Evolutionary conservation across 371 early-diverging fungal genomes (phyloP).

Genomic region (Mortierella sp.): DNA sequence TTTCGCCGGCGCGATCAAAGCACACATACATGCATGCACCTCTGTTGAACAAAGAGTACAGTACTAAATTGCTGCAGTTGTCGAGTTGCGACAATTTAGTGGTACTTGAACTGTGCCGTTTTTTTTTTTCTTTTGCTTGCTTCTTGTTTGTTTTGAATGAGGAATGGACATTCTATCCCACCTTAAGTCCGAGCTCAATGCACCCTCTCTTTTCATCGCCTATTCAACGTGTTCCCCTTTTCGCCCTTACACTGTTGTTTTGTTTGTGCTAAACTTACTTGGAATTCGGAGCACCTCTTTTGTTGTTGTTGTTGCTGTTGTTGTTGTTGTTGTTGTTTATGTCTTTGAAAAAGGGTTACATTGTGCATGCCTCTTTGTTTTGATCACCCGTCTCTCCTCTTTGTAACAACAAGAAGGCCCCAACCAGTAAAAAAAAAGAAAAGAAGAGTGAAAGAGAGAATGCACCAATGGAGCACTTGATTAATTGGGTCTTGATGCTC

Average conservation of each 20-base stretch:
- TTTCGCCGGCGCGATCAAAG: neutral
- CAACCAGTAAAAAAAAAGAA: neutral
- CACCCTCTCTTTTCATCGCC: neutral
- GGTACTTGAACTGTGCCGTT: neutral
- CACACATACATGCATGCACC: neutral
- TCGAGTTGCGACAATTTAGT: neutral
- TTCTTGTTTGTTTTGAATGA: neutral
- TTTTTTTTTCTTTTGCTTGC: neutral
- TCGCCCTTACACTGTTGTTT: neutral
- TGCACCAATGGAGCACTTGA: neutral
- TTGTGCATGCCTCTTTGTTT: slow-evolving; percentile 12
- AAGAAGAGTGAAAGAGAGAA: neutral
- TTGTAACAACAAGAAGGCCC: neutral
- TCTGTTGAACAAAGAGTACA: neutral
- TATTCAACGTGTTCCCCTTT: neutral
- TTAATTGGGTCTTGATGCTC: neutral
- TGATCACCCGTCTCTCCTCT: neutral
- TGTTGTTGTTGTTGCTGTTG: neutral
- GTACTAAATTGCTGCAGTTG: neutral
- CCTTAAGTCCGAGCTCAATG: neutral
- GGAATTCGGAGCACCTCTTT: neutral
- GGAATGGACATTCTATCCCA: neutral
- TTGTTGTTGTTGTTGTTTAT: neutral
- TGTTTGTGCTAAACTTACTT: neutral
- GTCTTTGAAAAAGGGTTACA: neutral